phyloP scores from a whole-genome alignment of 805 yeast genomes.

The Ogataea kodamae region DNA sequence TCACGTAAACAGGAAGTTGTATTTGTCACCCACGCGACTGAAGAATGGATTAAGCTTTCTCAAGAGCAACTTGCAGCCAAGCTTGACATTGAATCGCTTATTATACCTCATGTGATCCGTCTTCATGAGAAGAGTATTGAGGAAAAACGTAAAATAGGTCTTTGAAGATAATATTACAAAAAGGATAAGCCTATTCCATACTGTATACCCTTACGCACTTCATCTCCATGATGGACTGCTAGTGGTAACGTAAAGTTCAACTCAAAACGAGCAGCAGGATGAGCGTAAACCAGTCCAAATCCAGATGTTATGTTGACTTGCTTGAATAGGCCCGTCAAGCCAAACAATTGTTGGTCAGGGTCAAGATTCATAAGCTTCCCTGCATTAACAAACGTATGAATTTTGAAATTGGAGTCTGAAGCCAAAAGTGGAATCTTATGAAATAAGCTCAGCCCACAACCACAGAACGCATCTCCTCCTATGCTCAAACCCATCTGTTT shows the following conservation, averaged over 20 bases:
- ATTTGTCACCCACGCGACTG: slow-evolving; percentile 58
- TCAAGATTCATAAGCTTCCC: slow-evolving; percentile 40
- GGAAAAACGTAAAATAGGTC: slow-evolving; percentile 26
- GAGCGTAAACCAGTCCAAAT: slow-evolving; percentile 48
- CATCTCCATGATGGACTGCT: slow-evolving; percentile 42
- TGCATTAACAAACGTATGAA: slow-evolving; percentile 46
- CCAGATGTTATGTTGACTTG: slow-evolving; percentile 42
- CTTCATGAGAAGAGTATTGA: slow-evolving; percentile 64
- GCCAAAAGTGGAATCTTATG: slow-evolving; percentile 41
- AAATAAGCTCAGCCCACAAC: slow-evolving; percentile 44
- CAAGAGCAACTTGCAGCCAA: slow-evolving; percentile 37
- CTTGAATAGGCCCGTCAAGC: slow-evolving; percentile 6
- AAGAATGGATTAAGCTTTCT: slow-evolving; percentile 49
- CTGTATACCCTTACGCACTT: slow-evolving; percentile 49
- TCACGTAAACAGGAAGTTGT: slow-evolving; percentile 86
- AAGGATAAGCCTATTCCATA: slow-evolving; percentile 60
- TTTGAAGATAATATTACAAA: slow-evolving; percentile 34
- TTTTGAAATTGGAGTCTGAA: slow-evolving; percentile 43
- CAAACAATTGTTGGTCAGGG: slow-evolving; percentile 15
- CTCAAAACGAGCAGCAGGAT: slow-evolving; percentile 58
- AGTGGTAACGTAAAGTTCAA: slow-evolving; percentile 53
- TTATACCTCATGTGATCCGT: slow-evolving; percentile 71
- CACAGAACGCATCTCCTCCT: slow-evolving; percentile 50
- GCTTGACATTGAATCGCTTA: slow-evolving; percentile 71
- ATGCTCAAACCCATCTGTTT: slow-evolving; percentile 45